Base-by-base conservation (phyloP, 2,329 filamentous ascomycete species). In the Sclerotinia glacialis region DNA sequence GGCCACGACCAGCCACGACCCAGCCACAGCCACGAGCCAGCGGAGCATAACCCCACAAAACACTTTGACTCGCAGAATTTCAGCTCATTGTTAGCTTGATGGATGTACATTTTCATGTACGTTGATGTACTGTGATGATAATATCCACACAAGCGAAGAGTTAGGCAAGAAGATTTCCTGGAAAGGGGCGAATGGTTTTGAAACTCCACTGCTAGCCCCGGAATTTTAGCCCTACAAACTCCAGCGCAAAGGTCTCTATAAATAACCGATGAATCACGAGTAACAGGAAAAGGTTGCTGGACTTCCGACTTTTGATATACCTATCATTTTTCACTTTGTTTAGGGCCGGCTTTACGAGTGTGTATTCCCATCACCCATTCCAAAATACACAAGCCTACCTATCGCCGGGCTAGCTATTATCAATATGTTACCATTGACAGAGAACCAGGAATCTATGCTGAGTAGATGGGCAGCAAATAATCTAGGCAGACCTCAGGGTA, bases 391-490 rank as follows among this genome's bases (percentile, higher is more conserved):
- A n/a, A 40, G 18, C 14, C 5, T 21, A n/a, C 18, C 42, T n/a
- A 1, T 53, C 3, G 14, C 2, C 23, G 28, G 42, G 42, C 34
- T 47, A 47, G 26, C 52, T 40, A 9, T 7, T 47, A 21, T 26
- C 55, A 66, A 52, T n/a, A 69, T 71, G 67, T 40, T 60, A 37
- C 59, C 50, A 3, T 64, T 72, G 31, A 69, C 61, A 9, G 65
- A 64, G 44, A 65, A 68, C 0, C 71, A 72, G 34, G 70, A 71
- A 21, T 64, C 46, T 59, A 69, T 64, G 8, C 56, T 72, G 23
- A 61, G 34, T 1, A 60, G 54, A 12, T 72, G 71, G 71, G 71
- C 64, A 5, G 47, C 58, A 23, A 60, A 55, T 12, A 46, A 67
- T 21, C 65, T 67, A 21, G 69, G 67, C 26, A 47, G 67, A 8